Base-by-base conservation (phyloP, 2,329 filamentous ascomycete species). In the Dactylellina leptospora region DNA sequence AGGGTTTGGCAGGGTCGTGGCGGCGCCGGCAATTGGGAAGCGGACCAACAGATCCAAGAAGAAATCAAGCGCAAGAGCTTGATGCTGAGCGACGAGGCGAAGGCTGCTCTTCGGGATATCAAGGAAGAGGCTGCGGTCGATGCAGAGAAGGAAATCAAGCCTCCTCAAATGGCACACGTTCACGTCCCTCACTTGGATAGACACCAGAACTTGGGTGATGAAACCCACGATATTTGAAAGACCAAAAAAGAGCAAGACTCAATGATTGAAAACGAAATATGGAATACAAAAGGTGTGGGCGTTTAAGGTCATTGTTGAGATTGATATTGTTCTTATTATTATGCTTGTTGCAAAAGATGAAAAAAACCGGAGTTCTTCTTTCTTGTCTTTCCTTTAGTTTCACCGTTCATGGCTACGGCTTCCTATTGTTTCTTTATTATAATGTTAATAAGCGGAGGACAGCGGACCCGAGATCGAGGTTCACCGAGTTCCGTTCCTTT, bases 11-110 rank as follows among this genome's bases (percentile, higher is more conserved):
- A 72, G 45, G 68, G 68, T 23, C 68, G 68, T 47, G 68, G 68
- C 36, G 68, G 68, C 20, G 68, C 68, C 18, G 68, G 68, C 6
- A 72, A 72, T 53, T 72, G 68, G 68, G 68, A 72, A 44, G 68
- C 68, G 9, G 68, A 72, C 20, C 68, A 72, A 28, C 51, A 63
- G 23, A 47, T 72, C 11, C 47, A 72, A 36, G 68, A 72, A 20
- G 68, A 72, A 47, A 48, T 58, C 18, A 72, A 64, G 47, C 36
- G 68, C 20, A 63, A 63, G 45, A 72, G 68, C 40, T 4, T 53
- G 59, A 16, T 58, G 3, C 25, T 16, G 22, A 53, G 56, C 40
- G 56, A 72, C 18, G 68, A 64, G 4, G 44, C 68, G 5, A 30
- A 33, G 0, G 62, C 47, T 16, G 51, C 50, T 11, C 42, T 62